Evolutionary conservation across 1,284 basidiomycete species (phyloP), one percentile per base, ranked within the genome.

Genomic region (Gomphus bonarii): DNA sequence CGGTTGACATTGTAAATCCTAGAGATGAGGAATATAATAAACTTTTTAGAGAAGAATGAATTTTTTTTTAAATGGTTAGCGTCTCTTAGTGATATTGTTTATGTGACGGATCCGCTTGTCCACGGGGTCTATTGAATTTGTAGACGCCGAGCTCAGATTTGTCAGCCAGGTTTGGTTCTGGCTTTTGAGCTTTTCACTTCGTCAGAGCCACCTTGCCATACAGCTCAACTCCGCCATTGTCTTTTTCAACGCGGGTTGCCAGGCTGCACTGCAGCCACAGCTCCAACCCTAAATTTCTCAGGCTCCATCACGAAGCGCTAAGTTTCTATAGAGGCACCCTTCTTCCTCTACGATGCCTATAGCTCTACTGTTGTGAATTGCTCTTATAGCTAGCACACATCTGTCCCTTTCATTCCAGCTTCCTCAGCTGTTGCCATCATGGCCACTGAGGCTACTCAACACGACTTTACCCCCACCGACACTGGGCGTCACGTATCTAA

Each of bases 221-320:
- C 28, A 9, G 16, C 28, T 28, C 46, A 11, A 22, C 47, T 48
- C n/a, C 9, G 18, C 28, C 25, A 31, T 48, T 48, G 47, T 48
- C 7, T 31, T 31, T n/a, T 48, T 9, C 47, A 31, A 14, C 25
- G 25, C 28, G 20, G 25, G 25, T 48, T 18, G 33, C 33, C 31
- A 18, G 50, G 50, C 50, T 51, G 50, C 50, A 36, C 33, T 18
- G 50, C 50, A 25, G 16, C 50, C 50, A 18, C 8, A n/a, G 36
- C 18, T 20, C n/a, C 50, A 40, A 31, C 8, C 11, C 28, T 51
- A 33, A 35, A 38, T 51, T 51, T 40, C 36, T 28, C 14, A 30
- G 50, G 22, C 20, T 16, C 33, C 50, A 51, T 51, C 50, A 51
- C 50, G 31, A 18, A 40, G 50, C 33, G 50, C 50, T 51, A 38